These are phyloP conservation scores for Heteromeles arbutifolia DNA, from an alignment of 306 rosid genomes.

Conservation along the genomic window DNA sequence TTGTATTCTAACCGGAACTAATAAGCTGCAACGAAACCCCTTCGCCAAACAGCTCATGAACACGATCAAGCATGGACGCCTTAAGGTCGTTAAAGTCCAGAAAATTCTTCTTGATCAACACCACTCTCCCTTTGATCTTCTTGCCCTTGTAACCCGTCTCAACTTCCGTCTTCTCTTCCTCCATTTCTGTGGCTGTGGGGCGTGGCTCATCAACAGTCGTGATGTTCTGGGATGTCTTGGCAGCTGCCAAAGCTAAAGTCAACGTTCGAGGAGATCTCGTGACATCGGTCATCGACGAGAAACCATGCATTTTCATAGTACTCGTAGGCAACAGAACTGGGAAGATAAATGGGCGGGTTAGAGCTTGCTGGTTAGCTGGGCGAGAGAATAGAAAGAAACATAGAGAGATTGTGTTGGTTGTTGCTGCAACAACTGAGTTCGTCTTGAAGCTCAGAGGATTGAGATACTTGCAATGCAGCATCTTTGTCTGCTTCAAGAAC, in stretches of 20 bases:
- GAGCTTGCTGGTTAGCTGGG: too few species aligned
- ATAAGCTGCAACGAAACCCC: conserved; percentile 51
- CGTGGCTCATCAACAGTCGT: neutral
- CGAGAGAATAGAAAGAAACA: too few species aligned
- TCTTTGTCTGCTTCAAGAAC: neutral
- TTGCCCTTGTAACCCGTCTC: neutral
- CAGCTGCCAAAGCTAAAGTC: neutral
- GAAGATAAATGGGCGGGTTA: too few species aligned
- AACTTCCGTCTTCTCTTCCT: neutral
- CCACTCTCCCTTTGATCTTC: conserved; percentile 48
- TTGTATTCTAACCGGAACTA: conserved; percentile 39
- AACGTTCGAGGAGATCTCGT: neutral
- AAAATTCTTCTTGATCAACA: conserved; percentile 69
- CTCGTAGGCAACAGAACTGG: neutral
- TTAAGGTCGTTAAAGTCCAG: conserved; percentile 55
- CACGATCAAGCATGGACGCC: conserved; percentile 45
- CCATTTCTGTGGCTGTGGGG: neutral
- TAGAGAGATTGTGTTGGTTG: neutral
- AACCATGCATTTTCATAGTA: neutral
- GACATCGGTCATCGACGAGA: neutral
- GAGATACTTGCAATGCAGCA: neutral
- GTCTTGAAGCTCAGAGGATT: neutral
- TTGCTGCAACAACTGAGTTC: neutral
- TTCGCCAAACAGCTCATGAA: conserved; percentile 51
- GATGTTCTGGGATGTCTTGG: neutral